phyloP scores from a whole-genome alignment of 306 rosid species.

The Lathyrus aphaca region DNA sequence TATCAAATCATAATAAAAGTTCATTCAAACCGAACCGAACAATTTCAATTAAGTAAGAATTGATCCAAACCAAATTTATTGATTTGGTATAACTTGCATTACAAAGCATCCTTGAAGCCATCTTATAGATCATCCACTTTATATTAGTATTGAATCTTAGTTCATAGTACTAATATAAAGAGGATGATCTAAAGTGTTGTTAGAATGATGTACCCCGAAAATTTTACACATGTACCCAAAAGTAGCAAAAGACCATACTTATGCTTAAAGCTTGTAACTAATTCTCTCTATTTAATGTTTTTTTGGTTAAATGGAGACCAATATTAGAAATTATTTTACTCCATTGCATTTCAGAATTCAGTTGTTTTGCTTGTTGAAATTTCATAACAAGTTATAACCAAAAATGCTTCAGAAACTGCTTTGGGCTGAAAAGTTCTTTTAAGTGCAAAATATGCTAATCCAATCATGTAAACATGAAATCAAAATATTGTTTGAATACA shows the following conservation, averaged over 20 bases:
- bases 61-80: too few relatives aligned
- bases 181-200: background rate
- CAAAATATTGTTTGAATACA: too few relatives aligned
- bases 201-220: background rate
- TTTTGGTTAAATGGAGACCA: background rate
- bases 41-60: too few relatives aligned
- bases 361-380: conserved; percentile 3
- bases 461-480: background rate
- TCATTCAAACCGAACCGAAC: too few relatives aligned
- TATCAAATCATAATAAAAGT: too few relatives aligned
- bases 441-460: background rate
- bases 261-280: background rate
- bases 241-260: too few relatives aligned
- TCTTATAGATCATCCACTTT: too few relatives aligned
- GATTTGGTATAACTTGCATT: too few relatives aligned
- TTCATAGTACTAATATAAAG: conserved; percentile 2
- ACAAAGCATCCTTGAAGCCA: too few relatives aligned
- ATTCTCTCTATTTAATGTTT: background rate
- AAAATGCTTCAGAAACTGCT: conserved; percentile 28
- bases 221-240: too few relatives aligned
- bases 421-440: background rate
- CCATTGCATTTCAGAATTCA: background rate
- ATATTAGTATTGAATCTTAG: too few relatives aligned
- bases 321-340: background rate
- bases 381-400: background rate